Base-by-base conservation (phyloP, 176 grass and related monocot species). In the Thinopyrum elongatum region DNA sequence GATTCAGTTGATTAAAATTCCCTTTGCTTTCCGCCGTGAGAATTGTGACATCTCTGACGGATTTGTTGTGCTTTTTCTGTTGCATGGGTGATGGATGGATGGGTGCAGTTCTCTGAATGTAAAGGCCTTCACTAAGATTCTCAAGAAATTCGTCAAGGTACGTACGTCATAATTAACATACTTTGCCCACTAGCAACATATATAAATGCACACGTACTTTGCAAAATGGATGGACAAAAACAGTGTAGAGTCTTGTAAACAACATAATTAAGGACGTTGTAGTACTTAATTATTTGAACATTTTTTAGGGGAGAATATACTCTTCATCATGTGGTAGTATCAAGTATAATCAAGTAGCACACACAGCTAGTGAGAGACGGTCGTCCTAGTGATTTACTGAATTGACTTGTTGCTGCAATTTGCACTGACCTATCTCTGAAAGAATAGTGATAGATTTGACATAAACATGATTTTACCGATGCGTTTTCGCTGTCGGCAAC, bases 81-180 rank as follows among this genome's bases (percentile, higher is more conserved):
- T 55, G 80, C 73, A 64, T 86, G 76, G 1, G n/a, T n/a, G n/a
- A 53, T 53, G 47, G 42, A 21, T 64, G 89, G 78, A 78, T 85
- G 82, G 66, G 16, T 78, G 42, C 86, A 98, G 97, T 82, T 91
- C 92, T 28, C 89, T 95, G 70, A 98, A 98, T 44, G 86, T 98
- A 27, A 87, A 90, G 66, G 97, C 97, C 0, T 96, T 98, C 85
- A 93, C 90, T 3, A 98, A 98, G 81, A 98, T 98, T 87, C 17
- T 92, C 62, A 98, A 98, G 82, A 98, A 98, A 86, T 94, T 96
- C 65, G 83, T 90, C 65, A 98, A 98, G 97, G 97, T 98, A 90
- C 19, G 3, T 61, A 25, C 68, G 68, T n/a, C 67, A 39, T 10
- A 23, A 46, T 46, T 46, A 46, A 22, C 38, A 8, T 38, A n/a